These are phyloP conservation scores for Hypoxylon sp. DNA, from an alignment of 2,329 filamentous ascomycete species.

Conservation along the genomic window DNA sequence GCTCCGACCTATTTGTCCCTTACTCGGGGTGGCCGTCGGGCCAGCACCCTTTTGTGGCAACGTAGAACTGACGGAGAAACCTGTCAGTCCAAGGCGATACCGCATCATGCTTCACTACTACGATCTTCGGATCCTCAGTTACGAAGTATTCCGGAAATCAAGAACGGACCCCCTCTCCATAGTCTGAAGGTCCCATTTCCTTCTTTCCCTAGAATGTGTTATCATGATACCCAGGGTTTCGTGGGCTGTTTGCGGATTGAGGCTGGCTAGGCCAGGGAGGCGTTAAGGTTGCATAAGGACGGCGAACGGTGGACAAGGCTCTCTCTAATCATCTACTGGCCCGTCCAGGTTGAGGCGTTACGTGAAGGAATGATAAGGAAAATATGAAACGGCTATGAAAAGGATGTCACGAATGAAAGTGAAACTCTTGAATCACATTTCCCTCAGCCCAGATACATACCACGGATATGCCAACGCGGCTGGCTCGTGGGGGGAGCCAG, in stretches of 20 bases:
- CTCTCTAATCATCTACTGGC: constrained; percentile 11
- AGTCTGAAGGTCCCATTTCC: constrained; percentile 32
- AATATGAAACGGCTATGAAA: constrained; percentile 4
- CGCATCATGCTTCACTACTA: constrained; percentile 78
- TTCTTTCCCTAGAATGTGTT: constrained; percentile 24
- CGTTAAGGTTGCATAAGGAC: constrained; percentile 38
- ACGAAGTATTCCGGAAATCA: constrained; percentile 71
- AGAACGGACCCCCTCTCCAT: constrained; percentile 51
- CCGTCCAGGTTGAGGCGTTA: constrained; percentile 18
- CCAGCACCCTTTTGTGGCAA: constrained; percentile 69
- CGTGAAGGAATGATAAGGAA: not conserved
- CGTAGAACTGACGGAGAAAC: constrained; percentile 42
- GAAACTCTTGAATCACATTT: constrained; percentile 13
- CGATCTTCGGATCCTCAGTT: constrained; percentile 78
- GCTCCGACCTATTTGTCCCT: constrained; percentile 63
- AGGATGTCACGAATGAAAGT: constrained; percentile 17
- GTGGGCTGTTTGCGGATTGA: constrained; percentile 14
- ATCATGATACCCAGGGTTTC: constrained; percentile 39
- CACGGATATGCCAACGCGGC: constrained; percentile 7
- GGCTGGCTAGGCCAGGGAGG: constrained; percentile 16
- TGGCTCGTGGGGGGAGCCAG: constrained; percentile 26
- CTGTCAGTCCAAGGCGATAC: constrained; percentile 66
- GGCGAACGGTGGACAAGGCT: constrained; percentile 15
- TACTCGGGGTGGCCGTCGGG: constrained; percentile 78
- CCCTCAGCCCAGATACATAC: constrained; percentile 9